Evolutionary conservation across 2,329 filamentous ascomycete genomes (phyloP), one percentile per base, ranked within the genome.

Genomic region (Colletotrichum orchidophilum): DNA sequence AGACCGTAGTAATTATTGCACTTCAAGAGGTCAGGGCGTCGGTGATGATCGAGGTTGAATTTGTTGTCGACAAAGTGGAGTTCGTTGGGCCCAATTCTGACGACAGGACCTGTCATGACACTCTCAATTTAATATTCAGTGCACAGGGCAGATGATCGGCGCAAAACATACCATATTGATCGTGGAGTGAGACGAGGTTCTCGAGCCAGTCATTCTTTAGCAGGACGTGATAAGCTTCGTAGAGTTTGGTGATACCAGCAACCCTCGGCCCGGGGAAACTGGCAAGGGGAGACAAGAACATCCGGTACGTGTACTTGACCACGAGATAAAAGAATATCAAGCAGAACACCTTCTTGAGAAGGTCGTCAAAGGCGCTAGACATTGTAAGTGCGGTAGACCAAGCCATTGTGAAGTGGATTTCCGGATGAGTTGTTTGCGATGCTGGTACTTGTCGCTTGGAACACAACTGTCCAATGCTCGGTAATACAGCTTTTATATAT

Each of bases 1-100:
- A 74, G 50, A 21, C 73, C 73, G 11, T 74, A 74, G 18, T 74
- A 74, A 31, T 74, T 72, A 3, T 66, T 55, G 35, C 72, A 74
- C 35, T 74, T 74, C 8, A 58, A 11, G 2, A 74, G 63, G 31
- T 74, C 73, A 1, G 69, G 26, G 4, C 73, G 73, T 21, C 62
- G 63, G 66, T 74, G 73, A n/a, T 70, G 63, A n/a, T 70, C 54
- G 9, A 74, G 46, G 39, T 54, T 62, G 2, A 70, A 74, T 6
- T 73, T 31, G 53, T 74, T 70, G 26, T 74, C 73, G 26, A 50
- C 27, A 33, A 73, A 74, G 46, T 74, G 73, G 2, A 74, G 24
- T 29, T 74, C 73, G 13, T 73, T 74, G 3, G 73, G 73, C 3
- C 72, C 72, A 4, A 74, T 74, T 12, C 70, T 39, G 6, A 74